Evolutionary conservation across 108 stramenopile genomes (phyloP), one percentile per base, ranked within the genome.

Genomic region (Fragilariopsis cylindrus): DNA sequence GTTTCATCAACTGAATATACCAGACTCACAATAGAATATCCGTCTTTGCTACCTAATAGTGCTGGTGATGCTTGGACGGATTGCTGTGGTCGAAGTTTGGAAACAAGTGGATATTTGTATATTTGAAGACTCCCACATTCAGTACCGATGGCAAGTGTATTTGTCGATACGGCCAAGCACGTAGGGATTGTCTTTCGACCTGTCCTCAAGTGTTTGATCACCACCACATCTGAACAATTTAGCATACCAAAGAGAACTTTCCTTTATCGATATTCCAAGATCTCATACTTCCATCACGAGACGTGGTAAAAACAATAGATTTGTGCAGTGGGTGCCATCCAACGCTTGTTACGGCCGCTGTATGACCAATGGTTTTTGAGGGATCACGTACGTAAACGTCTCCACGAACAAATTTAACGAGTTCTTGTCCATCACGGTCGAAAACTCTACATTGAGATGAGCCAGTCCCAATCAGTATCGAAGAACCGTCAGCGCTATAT

Each of bases 381-480:
- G 87, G 73, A 80, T 97, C 95, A 12, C 85, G 86, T 9, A 96
- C 90, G 67, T 97, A 97, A 13, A 78, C 80, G 70, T 97, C 97
- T 2, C 97, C 97, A 46, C 93, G 90, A 40, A 86, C 80, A 80
- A 96, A 97, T 48, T 90, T 69, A 6, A 77, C 44, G 48, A 90
- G 81, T 63, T 91, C 85, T 21, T 75, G 57, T 21, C 95, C 97
- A 63, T 97, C 94, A 0, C 95, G 79, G 83, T 89, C 85, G 48
- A 92, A 72, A 8, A 97, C 82, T 66, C 76, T 85, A 19, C 95
- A 95, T 65, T 96, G 95, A 12, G 89, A 73, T 15, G 92, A 88
- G 15, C 82, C 87, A 0, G 94, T 94, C 3, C 86, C 88, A 6
- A 93, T 87, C 13, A 97, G 63, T 62, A 93, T 82, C 55, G 87